Conservation (phyloP, 192 early-diverging fungal species). For the Chytriomyces sp. region DNA sequence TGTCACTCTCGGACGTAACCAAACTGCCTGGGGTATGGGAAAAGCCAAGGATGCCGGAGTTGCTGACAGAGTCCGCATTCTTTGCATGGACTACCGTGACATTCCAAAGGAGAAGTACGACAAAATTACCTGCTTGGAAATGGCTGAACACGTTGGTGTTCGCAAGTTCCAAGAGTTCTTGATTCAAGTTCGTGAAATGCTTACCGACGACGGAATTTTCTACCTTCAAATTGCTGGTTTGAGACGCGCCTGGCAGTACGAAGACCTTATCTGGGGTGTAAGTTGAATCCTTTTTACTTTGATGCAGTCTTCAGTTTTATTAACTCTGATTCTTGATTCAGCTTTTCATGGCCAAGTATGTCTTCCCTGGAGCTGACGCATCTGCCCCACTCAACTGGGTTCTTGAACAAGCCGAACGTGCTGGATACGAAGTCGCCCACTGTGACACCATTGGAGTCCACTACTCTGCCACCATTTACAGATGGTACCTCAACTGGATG, state of each 20-base stretch:
- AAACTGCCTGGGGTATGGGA: constrained; percentile 85
- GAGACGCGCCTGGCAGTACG: constrained; percentile 79
- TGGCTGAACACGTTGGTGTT: constrained; percentile 99
- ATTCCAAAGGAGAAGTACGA: constrained; percentile 91
- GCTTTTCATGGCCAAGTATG: constrained; percentile 98
- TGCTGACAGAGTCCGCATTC: constrained; percentile 73
- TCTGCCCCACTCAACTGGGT: constrained; percentile 97
- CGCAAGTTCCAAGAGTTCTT: constrained; percentile 87
- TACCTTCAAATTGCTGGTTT: constrained; percentile 98
- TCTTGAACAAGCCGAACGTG: constrained; percentile 86
- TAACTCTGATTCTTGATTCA: constrained; percentile 14
- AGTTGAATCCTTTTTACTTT: not conserved
- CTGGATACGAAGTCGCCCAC: constrained; percentile 91
- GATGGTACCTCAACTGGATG: constrained; percentile 99
- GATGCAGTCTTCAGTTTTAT: not conserved
- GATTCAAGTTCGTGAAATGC: constrained; percentile 88
- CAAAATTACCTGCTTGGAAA: constrained; percentile 97
- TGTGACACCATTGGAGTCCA: constrained; percentile 94
- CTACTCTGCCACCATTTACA: constrained; percentile 93
- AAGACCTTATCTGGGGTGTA: constrained; percentile 84
- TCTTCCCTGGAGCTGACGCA: constrained; percentile 98
- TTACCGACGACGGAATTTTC: constrained; percentile 98
- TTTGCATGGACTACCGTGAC: constrained; percentile 98
- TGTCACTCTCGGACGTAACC: constrained; percentile 91
- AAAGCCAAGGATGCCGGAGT: constrained; percentile 85